Percentiles rank a stretch among this genome's conserved stretches.
Evolutionary conservation across 106 monocot species (phyloP).

Genomic region (Dendrobium catenatum): DNA sequence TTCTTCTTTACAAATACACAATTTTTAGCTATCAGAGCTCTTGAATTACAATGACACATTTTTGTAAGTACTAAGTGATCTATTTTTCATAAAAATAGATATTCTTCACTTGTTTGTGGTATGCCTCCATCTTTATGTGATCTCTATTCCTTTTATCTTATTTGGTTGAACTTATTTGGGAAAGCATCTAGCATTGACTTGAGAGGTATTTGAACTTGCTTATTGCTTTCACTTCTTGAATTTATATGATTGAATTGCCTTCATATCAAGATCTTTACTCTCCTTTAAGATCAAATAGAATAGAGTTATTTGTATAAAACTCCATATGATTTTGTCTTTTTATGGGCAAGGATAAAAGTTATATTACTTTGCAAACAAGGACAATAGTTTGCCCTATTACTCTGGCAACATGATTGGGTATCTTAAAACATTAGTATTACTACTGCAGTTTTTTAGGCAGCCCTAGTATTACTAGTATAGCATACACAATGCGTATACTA

Average conservation of each 20-base stretch:
- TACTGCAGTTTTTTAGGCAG: too few relatives aligned
- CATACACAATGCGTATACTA: too few relatives aligned
- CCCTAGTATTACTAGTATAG: too few relatives aligned
- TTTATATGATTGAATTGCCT: neutral
- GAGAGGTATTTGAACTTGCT: neutral
- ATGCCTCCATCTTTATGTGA: neutral
- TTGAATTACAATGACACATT: neutral
- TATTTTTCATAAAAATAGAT: neutral
- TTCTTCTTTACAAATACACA: neutral
- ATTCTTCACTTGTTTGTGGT: neutral
- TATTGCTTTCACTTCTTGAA: neutral
- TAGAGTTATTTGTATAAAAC: neutral
- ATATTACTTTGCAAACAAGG: too few relatives aligned
- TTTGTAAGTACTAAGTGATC: neutral
- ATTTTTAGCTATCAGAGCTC: neutral
- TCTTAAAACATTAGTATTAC: too few relatives aligned
- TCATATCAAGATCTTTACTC: neutral
- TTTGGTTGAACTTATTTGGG: neutral
- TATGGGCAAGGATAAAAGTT: neutral
- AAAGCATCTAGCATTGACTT: neutral
- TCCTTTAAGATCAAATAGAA: neutral
- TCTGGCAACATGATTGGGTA: too few relatives aligned
- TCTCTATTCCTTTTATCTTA: neutral
- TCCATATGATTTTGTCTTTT: neutral
- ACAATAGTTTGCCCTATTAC: too few relatives aligned